These are phyloP conservation scores for Vaccinium macrocarpon DNA, from an alignment of 148 eudicot species.

Conservation along the genomic window DNA sequence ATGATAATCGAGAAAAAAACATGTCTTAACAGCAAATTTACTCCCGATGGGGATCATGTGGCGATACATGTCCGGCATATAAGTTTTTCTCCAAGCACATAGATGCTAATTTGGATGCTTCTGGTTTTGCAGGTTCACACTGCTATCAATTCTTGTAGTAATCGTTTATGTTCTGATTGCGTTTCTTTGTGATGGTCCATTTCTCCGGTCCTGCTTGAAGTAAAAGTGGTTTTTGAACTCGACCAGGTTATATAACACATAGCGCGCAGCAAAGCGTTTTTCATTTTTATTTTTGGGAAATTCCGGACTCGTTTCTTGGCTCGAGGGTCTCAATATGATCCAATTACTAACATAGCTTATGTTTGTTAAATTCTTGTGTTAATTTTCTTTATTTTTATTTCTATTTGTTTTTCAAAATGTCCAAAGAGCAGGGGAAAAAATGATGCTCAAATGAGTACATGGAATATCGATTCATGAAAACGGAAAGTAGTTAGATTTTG, in stretches of 20 bases:
- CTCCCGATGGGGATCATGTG: too few relatives aligned
- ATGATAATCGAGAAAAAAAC: background rate
- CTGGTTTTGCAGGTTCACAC: background rate
- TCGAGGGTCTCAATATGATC: background rate
- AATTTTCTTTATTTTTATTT: background rate
- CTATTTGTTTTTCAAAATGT: background rate
- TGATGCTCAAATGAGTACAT: background rate
- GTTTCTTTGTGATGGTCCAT: background rate
- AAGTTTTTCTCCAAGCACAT: too few relatives aligned
- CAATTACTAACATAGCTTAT: background rate
- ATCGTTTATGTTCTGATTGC: background rate
- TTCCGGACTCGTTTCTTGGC: background rate
- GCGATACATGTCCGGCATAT: too few relatives aligned
- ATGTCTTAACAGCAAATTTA: background rate
- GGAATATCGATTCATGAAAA: background rate
- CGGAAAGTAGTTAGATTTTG: background rate
- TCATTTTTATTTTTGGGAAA: background rate
- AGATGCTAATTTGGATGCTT: background rate
- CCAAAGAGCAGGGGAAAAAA: background rate
- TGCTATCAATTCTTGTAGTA: background rate
- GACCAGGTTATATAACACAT: background rate
- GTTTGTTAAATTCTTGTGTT: background rate
- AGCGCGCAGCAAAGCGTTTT: background rate
- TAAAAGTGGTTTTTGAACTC: background rate
- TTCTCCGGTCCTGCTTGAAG: background rate